Evolutionary conservation across 306 rosid genomes (phyloP), one percentile per base, ranked within the genome.

Genomic region (Pterocarpus macrocarpus): DNA sequence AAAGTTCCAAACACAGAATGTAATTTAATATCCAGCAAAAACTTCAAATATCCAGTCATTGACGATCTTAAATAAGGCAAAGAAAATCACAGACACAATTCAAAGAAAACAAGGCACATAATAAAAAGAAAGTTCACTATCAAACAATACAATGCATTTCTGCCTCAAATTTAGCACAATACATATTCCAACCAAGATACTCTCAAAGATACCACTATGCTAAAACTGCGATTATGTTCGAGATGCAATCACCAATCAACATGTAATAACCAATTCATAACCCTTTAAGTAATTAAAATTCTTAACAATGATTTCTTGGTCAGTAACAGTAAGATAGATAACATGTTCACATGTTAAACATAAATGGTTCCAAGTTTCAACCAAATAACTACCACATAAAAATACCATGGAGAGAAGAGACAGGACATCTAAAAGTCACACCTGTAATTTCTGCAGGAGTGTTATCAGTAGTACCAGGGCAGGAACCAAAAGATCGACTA

Each of bases 401-500:
- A 80, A 56, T 44, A 75, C 17, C 35, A 79, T 5, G 10, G 65
- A 22, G 44, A 34, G 57, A 64, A 44, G 53, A 36, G 71, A 52
- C 15, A 62, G 33, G 69, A 77, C 55, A 70, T 15, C 82, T 50
- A 77, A 43, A 77, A 64, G 73, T 43, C 84, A 81, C 35, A 95
- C 99, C 99, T 92, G 94, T 84, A 95, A 85, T 67, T 90, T 91
- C 85, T 88, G 94, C 87, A 95, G 75, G 57, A 95, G 94, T 74
- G 90, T 87, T 85, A 89, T 87, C 85, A 95, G 79, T 73, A 95
- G 73, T 86, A 87, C 90, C 74, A 95, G 85, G 45, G 93, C 86
- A 76, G 99, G 98, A 75, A 95, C 91, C 90, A 95, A 82, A 67
- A 95, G 98, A 92, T 95, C 97, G 85, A 95, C 89, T 52, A 93